Evolutionary conservation across 306 rosid species (phyloP), one percentile per base, ranked within the genome.

Genomic region (Quercus ilex): DNA sequence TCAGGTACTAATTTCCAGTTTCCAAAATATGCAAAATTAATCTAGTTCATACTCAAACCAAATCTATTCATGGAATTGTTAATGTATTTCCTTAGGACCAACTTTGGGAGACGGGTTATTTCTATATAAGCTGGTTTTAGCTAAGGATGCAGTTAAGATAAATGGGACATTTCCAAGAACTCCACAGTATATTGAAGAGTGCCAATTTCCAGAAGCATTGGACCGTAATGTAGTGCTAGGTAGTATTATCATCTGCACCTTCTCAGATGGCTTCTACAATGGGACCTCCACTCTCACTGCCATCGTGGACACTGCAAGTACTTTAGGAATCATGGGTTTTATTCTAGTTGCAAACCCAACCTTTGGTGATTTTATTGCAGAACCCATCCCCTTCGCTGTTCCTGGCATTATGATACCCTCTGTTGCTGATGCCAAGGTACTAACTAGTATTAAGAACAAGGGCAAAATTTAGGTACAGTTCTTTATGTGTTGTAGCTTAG

Each of bases 191-290:
- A 56, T 74, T 35, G 96, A 92, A 79, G 99, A 95, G 85, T 95
- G 99, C 31, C 99, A 95, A 81, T 79, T 83, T 81, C 90, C 92
- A 52, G 91, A 92, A 76, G 96, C 86, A 71, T 83, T 95, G 15
- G 92, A 95, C 53, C 85, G 78, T 19, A 75, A 31, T 6, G 35
- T 73, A 58, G 92, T 90, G 58, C 75, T 35, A 38, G 91, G 86
- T 21, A 89, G 94, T 26, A 59, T 95, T 49, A 71, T 93, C 46
- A 83, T 93, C 49, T 95, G 99, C 87, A 88, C 81, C 51, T 93
- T 90, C 89, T 95, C 97, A 0, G 84, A 33, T 11, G 98, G 98
- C 13, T 95, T 95, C 90, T 76, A 33, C 59, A 81, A 89, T 57
- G 87, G 84, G 49, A 88, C 90, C 65, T 95, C 99, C 74, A 84